Conservation (phyloP, 148 eudicot genomes). For the Selenicereus undatus region DNA sequence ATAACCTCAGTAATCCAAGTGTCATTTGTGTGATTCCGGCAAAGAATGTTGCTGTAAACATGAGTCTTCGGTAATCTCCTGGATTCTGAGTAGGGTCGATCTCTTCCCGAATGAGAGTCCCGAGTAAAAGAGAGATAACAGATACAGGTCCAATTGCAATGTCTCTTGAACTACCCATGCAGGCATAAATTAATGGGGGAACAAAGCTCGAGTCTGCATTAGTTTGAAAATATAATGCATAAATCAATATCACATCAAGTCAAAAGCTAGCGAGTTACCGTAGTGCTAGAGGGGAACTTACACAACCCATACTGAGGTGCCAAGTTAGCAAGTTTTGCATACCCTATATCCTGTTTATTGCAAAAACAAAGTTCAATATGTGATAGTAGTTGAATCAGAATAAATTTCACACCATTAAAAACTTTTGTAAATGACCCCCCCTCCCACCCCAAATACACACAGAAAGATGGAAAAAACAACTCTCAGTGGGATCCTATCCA, state of each 20-base stretch:
- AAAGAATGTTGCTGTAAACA: constrained; percentile 68
- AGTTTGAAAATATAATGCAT: neutral
- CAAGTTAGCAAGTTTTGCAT: constrained; percentile 67
- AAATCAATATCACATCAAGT: neutral
- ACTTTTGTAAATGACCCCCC: neutral
- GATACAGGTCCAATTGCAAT: constrained; percentile 91
- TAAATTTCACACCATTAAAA: neutral
- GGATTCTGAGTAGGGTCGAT: constrained; percentile 48
- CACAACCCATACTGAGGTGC: constrained; percentile 65
- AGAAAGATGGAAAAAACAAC: too few relatives aligned
- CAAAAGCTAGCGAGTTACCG: neutral
- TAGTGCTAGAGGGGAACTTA: constrained; percentile 19
- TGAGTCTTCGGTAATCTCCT: constrained; percentile 46
- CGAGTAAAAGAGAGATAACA: constrained; percentile 62
- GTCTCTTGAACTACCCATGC: constrained; percentile 83
- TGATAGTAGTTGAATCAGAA: neutral
- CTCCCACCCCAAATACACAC: neutral
- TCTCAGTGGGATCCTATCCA: too few relatives aligned
- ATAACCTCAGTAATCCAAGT: constrained; percentile 64
- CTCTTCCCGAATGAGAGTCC: constrained; percentile 48
- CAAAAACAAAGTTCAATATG: neutral
- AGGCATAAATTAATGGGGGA: constrained; percentile 67
- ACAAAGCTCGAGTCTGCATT: constrained; percentile 65
- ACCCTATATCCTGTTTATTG: constrained; percentile 61
- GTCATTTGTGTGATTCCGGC: constrained; percentile 63